A percentile compares a stretch with the other conserved stretches of the same genome.
phyloP scores from a whole-genome alignment of 2,329 filamentous ascomycete genomes.

The Acarospora socialis region DNA sequence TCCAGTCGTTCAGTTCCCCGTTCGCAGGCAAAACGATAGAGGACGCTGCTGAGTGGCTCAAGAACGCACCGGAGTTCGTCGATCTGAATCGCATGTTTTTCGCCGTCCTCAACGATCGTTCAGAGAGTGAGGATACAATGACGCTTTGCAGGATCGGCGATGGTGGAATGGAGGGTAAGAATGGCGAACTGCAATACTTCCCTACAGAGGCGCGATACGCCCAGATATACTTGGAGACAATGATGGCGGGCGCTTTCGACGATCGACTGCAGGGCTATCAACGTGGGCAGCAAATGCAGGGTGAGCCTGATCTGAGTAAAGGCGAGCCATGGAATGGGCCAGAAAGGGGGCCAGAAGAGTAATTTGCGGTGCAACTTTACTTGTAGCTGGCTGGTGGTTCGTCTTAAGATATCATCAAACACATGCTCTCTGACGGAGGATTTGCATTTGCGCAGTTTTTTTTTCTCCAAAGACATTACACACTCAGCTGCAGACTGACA shows the following conservation, averaged over 20 bases:
- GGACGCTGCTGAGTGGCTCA: slow-evolving; percentile 8
- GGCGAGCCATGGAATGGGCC: background rate
- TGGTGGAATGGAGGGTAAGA: slow-evolving; percentile 1
- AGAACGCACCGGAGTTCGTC: slow-evolving; percentile 5
- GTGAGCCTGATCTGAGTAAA: background rate
- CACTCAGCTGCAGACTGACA: no score
- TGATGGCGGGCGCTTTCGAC: background rate
- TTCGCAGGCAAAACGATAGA: slow-evolving; percentile 8
- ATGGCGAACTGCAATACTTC: background rate
- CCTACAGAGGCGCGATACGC: background rate
- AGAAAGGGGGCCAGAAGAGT: no score
- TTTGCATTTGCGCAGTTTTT: no score
- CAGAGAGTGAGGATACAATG: slow-evolving; percentile 6
- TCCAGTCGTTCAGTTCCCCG: slow-evolving; percentile 7
- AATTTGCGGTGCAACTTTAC: no score
- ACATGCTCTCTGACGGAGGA: no score
- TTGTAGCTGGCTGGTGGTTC: no score
- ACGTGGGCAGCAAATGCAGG: background rate
- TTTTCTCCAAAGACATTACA: no score
- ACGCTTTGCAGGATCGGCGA: slow-evolving; percentile 7
- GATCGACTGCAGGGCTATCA: background rate
- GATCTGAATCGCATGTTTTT: slow-evolving; percentile 8
- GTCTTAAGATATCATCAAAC: no score
- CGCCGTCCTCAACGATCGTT: slow-evolving; percentile 7
- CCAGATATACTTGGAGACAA: background rate